A percentile compares a stretch with the other conserved stretches of the same genome.
Evolutionary conservation across 129 eudicot genomes (phyloP).

Genomic region (Flaveria bidentis): DNA sequence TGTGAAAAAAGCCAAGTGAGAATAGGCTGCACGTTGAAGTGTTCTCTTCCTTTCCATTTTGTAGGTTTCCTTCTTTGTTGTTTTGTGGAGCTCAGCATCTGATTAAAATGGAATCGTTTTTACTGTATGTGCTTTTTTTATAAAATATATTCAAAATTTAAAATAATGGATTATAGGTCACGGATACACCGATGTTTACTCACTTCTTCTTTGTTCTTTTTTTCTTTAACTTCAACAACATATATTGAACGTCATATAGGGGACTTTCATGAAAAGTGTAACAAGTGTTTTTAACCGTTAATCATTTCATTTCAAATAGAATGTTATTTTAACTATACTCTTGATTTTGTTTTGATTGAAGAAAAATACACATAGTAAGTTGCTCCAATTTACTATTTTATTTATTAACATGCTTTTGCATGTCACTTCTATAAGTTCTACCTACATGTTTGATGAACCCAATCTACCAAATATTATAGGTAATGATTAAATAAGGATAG

Average conservation of each 20-base stretch:
- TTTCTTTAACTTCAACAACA: neutral
- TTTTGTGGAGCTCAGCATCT: slow-evolving; percentile 44
- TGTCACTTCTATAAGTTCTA: neutral
- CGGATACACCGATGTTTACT: neutral
- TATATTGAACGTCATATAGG: too few species aligned
- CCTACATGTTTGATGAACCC: slow-evolving; percentile 5
- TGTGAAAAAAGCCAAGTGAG: slow-evolving; percentile 9
- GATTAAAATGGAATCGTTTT: slow-evolving; percentile 40
- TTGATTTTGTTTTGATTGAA: neutral
- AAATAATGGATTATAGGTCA: neutral
- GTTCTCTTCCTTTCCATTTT: slow-evolving; percentile 33
- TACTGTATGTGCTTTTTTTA: slow-evolving; percentile 28
- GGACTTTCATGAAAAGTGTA: too few species aligned
- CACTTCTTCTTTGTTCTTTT: neutral
- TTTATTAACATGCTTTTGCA: neutral
- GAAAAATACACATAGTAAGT: neutral
- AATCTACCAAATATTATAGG: neutral
- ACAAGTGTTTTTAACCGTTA: too few species aligned
- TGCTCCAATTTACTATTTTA: neutral
- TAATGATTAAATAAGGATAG: slow-evolving; percentile 8
- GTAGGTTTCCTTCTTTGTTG: slow-evolving; percentile 17
- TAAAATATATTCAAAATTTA: neutral
- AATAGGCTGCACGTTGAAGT: slow-evolving; percentile 17
- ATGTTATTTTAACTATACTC: too few species aligned
- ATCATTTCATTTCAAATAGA: too few species aligned